Evolutionary conservation across 208 protist genomes (phyloP).

Genomic region (Leptomonas pyrrhocoris): DNA sequence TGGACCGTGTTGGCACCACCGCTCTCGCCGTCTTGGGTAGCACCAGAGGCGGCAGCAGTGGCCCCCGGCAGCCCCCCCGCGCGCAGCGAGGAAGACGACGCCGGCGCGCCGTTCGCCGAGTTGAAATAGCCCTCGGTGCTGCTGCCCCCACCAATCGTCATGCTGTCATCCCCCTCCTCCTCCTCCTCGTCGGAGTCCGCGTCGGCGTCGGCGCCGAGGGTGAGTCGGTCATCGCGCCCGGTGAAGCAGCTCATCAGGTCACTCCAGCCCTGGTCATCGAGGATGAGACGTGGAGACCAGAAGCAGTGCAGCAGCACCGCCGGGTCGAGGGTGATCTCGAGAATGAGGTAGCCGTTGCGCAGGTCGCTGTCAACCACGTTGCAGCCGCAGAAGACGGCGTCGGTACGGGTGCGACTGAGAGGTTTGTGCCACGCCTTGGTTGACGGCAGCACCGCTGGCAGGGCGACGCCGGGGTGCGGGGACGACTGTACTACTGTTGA

Average conservation of each 20-base stretch:
- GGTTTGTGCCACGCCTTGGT: conserved; percentile 31
- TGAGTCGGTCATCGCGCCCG: conserved; percentile 53
- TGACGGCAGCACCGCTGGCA: neutral
- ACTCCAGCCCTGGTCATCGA: conserved; percentile 44
- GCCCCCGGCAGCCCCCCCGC: neutral
- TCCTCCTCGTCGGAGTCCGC: conserved; percentile 3
- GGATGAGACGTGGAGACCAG: conserved; percentile 34
- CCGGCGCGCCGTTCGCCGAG: neutral
- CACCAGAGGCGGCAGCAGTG: neutral
- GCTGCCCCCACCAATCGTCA: conserved; percentile 7
- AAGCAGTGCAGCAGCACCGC: conserved; percentile 30
- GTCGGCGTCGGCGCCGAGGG: conserved; percentile 17
- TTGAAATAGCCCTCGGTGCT: neutral
- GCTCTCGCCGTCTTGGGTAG: neutral
- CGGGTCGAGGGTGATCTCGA: conserved; percentile 56
- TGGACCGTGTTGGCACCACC: neutral
- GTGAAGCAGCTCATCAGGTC: conserved; percentile 66
- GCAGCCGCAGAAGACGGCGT: conserved; percentile 53
- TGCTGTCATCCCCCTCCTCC: conserved; percentile 15
- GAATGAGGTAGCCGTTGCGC: conserved; percentile 66
- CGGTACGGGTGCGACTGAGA: conserved; percentile 23
- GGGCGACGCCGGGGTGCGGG: neutral
- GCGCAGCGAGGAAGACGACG: neutral
- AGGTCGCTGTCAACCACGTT: conserved; percentile 85
- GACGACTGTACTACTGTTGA: neutral